These are phyloP conservation scores for Lagerstroemia speciosa DNA, from an alignment of 345 rosid species.

Conservation along the genomic window DNA sequence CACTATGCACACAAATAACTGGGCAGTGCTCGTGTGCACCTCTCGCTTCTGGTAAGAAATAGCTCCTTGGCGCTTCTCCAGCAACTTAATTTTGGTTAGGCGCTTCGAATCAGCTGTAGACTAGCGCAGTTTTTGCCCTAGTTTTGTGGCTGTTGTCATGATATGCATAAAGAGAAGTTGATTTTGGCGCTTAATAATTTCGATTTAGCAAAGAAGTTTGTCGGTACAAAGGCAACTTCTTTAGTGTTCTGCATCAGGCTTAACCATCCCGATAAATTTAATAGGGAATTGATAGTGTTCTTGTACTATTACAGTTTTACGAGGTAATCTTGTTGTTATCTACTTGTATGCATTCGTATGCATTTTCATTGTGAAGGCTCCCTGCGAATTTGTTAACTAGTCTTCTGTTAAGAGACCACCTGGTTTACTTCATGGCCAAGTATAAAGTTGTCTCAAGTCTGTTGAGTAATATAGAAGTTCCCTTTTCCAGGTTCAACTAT, in stretches of 20 bases:
- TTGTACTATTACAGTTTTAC: not conserved
- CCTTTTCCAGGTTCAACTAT: constrained; percentile 80
- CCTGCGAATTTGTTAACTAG: not conserved
- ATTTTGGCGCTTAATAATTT: not conserved
- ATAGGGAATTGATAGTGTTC: not conserved
- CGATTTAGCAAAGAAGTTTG: not conserved
- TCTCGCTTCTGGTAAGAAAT: constrained; percentile 81
- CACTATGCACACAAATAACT: constrained; percentile 81
- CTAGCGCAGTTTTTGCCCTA: not conserved
- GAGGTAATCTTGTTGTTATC: too few relatives aligned
- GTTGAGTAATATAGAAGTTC: not conserved
- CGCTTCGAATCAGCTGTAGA: not conserved
- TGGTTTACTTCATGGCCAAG: not conserved
- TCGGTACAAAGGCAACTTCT: not conserved
- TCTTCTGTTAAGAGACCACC: not conserved
- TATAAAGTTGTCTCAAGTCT: not conserved
- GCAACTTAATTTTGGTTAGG: not conserved
- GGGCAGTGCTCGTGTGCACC: constrained; percentile 99
- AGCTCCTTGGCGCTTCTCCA: not conserved
- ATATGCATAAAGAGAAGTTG: not conserved
- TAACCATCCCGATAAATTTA: not conserved
- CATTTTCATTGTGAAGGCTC: too few relatives aligned
- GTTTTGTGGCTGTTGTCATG: not conserved
- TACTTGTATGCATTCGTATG: too few relatives aligned
- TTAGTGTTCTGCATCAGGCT: not conserved